phyloP scores from a whole-genome alignment of 768 basidiomycete genomes.

The Russula griseocarnosa region DNA sequence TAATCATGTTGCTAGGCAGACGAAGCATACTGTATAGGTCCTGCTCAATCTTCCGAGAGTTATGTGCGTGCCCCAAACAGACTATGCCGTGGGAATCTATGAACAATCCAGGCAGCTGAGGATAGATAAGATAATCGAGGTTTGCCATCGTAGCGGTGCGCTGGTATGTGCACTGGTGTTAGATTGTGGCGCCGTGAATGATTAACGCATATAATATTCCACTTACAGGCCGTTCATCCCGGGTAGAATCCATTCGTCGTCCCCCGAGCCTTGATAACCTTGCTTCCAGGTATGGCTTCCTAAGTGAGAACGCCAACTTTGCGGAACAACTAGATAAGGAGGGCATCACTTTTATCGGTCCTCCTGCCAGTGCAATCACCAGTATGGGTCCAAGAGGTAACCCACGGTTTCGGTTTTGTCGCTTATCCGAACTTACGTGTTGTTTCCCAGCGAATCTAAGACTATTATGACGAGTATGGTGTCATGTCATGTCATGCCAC shows the following conservation, averaged over 20 bases:
- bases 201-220: not conserved
- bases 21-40: conserved; percentile 70
- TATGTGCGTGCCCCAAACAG: conserved; percentile 57
- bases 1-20: conserved; percentile 42
- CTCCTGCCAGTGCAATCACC: conserved; percentile 79
- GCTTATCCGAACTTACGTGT: not conserved
- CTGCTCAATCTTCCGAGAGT: conserved; percentile 82
- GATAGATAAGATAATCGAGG: conserved; percentile 84
- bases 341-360: conserved; percentile 88
- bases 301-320: conserved; percentile 88
- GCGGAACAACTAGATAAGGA: conserved; percentile 67
- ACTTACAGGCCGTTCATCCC: conserved; percentile 78
- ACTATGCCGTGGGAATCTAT: not conserved
- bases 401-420: not conserved
- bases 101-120: conserved; percentile 50
- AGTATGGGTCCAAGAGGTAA: conserved; percentile 94
- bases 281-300: conserved; percentile 72
- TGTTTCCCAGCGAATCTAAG: conserved; percentile 74
- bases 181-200: not conserved
- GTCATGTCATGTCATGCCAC: not conserved
- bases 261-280: not conserved
- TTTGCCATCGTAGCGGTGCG: conserved; percentile 76
- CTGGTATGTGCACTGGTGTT: conserved; percentile 49
- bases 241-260: conserved; percentile 47
- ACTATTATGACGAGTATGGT: conserved; percentile 81